phyloP scores from a whole-genome alignment of 495 filamentous ascomycete species.

The Massariosphaeria phaeospora region DNA sequence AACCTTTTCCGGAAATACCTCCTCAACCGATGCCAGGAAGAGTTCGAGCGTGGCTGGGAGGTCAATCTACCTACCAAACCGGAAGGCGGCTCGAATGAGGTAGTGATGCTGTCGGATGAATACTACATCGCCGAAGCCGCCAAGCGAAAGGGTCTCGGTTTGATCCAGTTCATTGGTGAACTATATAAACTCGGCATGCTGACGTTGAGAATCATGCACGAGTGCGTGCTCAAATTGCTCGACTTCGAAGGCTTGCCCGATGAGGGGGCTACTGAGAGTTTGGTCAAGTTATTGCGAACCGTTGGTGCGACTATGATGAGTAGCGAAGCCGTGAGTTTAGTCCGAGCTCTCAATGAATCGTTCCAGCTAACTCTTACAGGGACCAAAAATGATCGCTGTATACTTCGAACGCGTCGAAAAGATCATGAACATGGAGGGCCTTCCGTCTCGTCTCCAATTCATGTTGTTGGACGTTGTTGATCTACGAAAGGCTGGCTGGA shows the following conservation, averaged over 20 bases:
- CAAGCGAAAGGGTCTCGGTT: constrained; percentile 92
- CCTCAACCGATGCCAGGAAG: constrained; percentile 96
- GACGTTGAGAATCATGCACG: constrained; percentile 98
- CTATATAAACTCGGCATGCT: constrained; percentile 98
- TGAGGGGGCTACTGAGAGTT: constrained; percentile 90
- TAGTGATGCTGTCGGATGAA: constrained; percentile 85
- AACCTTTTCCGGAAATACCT: constrained; percentile 97
- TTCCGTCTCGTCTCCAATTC: constrained; percentile 84
- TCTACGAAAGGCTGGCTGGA: constrained; percentile 68
- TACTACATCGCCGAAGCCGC: constrained; percentile 95
- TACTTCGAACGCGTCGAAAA: constrained; percentile 84
- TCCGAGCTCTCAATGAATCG: too few relatives aligned
- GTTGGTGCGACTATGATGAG: constrained; percentile 74
- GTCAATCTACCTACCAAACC: constrained; percentile 75
- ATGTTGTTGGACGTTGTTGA: constrained; percentile 96
- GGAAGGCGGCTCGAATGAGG: constrained; percentile 69
- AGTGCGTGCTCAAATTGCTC: constrained; percentile 93
- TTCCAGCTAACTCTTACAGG: too few relatives aligned
- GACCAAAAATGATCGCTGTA: constrained; percentile 71
- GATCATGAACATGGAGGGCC: constrained; percentile 68
- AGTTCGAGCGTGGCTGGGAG: constrained; percentile 99
- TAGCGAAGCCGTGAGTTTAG: constrained; percentile 72
- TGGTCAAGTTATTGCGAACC: constrained; percentile 85
- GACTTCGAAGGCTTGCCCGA: constrained; percentile 92
- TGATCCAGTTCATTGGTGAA: constrained; percentile 99